Base-by-base conservation (phyloP, 2,329 filamentous ascomycete species). In the Colletotrichum agaves region DNA sequence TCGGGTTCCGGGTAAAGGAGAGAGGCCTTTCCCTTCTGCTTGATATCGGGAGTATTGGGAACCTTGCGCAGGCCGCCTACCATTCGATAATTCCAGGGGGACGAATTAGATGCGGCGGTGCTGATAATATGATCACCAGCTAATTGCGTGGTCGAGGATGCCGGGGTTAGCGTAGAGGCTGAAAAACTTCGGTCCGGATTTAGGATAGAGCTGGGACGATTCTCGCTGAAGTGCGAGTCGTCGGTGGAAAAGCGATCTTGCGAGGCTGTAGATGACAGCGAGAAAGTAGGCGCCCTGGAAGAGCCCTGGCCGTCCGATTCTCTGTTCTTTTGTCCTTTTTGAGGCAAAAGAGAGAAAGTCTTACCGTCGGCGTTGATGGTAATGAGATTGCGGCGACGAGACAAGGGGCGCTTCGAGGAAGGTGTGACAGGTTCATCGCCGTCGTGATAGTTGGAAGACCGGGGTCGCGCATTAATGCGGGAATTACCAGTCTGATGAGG, bases 1-100 rank as follows among this genome's bases (percentile, higher is more conserved):
- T 65, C 61, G 12, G 39, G 46, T 39, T 65, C 61, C 43, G 47
- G 53, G 61, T 68, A 35, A 13, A 69, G 55, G 27, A 69, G 49
- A 21, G 63, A 43, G 52, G 65, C 17, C 71, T 72, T 71, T 70
- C 80, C 78, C 71, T 80, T 82, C 67, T 76, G 79, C 74, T 84
- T 83, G 63, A 76, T 70, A 71, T 85, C 81, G 19, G 80, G 78
- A 49, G 80, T 82, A 33, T 76, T 78, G 49, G 79, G 78, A 17
- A 88, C 84, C 73, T 85, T 86, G 62, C 86, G 85, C 65, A 88
- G 74, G 60, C 85, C 86, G 71, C 86, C 85, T 52, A 84, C 78
- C 75, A 88, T 80, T 70, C 83, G 83, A 72, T 85, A 84, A 73
- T 84, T 86, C 82, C 83, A 86, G 61, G 85, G 81, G 15, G 84